Evolutionary conservation across 148 eudicot genomes (phyloP), one percentile per base, ranked within the genome.

Genomic region (Mesembryanthemum crystallinum): DNA sequence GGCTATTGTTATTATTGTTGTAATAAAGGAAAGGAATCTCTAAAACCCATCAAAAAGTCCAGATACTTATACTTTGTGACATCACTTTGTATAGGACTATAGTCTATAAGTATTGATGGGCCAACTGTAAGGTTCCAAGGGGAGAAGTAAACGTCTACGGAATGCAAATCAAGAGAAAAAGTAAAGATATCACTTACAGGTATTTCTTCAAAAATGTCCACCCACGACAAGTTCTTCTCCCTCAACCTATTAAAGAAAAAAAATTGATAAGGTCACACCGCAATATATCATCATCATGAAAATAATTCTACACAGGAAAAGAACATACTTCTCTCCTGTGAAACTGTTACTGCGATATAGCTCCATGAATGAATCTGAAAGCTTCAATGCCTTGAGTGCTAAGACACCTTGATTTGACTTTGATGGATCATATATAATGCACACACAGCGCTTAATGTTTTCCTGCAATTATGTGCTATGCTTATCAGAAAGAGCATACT

Each of bases 391-490:
- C 80, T 90, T 88, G 75, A 94, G 86, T 80, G 96, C 97, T 43
- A 92, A 79, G 76, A 89, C 97, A 77, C 99, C 99, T 86, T 90
- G 99, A 82, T 85, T 90, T 69, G 97, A 90, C 82, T 85, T 95
- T 68, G 99, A 95, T 33, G 99, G 99, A 82, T 95, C 99, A 76
- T 95, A 92, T 45, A 95, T 92, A 64, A 95, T 90, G 87, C 99
- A 95, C 18, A 95, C 99, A 83, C 99, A 92, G 13, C 97, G 91
- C 58, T 86, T 90, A 32, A 95, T 95, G 82, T 95, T 95, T 80
- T 95, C 99, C 97, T 95, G 87, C 81, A 88, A 66, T 64, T 73
- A 81, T 25, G 42, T 20, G 18, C 30, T 2, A 67, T 30, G 4
- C 63, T 18, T n/a, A 21, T 54, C 17, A 76, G 20, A 64, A 45